Conservation (phyloP, 2,329 filamentous ascomycete genomes). For the Pseudophaeomoniella oleicola region DNA sequence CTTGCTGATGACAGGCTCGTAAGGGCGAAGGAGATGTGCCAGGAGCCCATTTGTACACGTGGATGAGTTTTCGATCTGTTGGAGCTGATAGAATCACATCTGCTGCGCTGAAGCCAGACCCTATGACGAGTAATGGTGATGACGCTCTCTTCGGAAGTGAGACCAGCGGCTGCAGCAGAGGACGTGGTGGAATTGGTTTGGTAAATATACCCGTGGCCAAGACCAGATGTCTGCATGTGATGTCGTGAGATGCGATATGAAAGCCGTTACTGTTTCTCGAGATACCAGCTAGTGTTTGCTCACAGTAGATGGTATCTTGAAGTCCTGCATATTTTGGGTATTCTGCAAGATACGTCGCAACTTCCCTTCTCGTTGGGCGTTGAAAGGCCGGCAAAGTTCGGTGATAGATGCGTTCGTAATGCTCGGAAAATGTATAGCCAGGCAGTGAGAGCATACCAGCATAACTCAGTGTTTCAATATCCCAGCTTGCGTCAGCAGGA, state of each 20-base stretch:
- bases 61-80: slow-evolving; percentile 37
- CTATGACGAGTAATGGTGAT: slow-evolving; percentile 40
- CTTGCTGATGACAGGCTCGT: slow-evolving; percentile 42
- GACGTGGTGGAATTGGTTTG: slow-evolving; percentile 35
- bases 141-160: slow-evolving; percentile 10
- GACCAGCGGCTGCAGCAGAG: slow-evolving; percentile 32
- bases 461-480: slow-evolving; percentile 47
- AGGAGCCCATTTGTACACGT: slow-evolving; percentile 46
- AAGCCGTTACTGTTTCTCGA: slow-evolving; percentile 32
- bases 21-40: slow-evolving; percentile 40
- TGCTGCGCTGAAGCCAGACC: slow-evolving; percentile 48
- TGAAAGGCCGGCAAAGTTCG: slow-evolving; percentile 34
- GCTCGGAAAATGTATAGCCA: slow-evolving; percentile 41
- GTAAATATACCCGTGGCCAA: slow-evolving; percentile 46
- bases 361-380: slow-evolving; percentile 38
- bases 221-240: slow-evolving; percentile 41
- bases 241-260: slow-evolving; percentile 33
- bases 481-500: slow-evolving; percentile 34
- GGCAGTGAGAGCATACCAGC: slow-evolving; percentile 47
- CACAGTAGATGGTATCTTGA: slow-evolving; percentile 28
- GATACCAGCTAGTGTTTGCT: slow-evolving; percentile 26
- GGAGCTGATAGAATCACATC: slow-evolving; percentile 44
- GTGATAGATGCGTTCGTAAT: slow-evolving; percentile 29
- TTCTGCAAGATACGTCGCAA: slow-evolving; percentile 38
- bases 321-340: slow-evolving; percentile 42